Evolutionary conservation across 1,284 basidiomycete genomes (phyloP), one percentile per base, ranked within the genome.

Genomic region (Kwoniella shivajii): DNA sequence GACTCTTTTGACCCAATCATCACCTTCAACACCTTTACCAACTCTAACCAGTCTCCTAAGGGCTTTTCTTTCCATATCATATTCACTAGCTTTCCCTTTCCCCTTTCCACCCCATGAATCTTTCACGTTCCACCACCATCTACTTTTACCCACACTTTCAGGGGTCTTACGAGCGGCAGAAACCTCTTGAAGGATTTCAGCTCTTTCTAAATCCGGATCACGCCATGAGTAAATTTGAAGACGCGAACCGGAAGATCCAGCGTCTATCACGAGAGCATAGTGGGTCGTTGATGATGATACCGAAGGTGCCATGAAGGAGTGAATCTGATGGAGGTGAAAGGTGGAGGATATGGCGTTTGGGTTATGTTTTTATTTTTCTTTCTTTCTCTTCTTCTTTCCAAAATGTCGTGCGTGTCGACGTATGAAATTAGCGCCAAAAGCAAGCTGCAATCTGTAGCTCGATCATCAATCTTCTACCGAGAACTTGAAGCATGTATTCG

Each of bases 151-250:
- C 16, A 43, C 33, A 22, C 26, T 49, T 22, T 50, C 55, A 16
- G 44, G 29, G 7, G 24, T 38, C 26, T 30, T 38, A 6, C 33
- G 52, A 47, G 70, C 66, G 4, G 62, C 60, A 18, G 51, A 57
- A 24, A 76, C 75, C 57, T 75, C 70, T 45, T 65, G 56, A 16
- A 77, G 47, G 31, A 78, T 76, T 63, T 78, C 77, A 26, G 73
- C 71, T 4, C 78, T 69, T 56, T 82, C 80, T 1, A 83, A 77
- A 51, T 84, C 82, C 18, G 92, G 86, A 74, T 97, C 89, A 63
- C 84, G 86, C 95, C 95, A 99, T 71, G 90, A 93, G 81, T 99
- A 99, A 65, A 99, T 92, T 78, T 96, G 94, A 45, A 98, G 82
- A 47, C 96, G 84, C 6, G 94, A 98, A 34, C 95, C 95, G 11